Evolutionary conservation across 129 eudicot species (phyloP), one percentile per base, ranked within the genome.

Genomic region (Oenanthe sinensis): DNA sequence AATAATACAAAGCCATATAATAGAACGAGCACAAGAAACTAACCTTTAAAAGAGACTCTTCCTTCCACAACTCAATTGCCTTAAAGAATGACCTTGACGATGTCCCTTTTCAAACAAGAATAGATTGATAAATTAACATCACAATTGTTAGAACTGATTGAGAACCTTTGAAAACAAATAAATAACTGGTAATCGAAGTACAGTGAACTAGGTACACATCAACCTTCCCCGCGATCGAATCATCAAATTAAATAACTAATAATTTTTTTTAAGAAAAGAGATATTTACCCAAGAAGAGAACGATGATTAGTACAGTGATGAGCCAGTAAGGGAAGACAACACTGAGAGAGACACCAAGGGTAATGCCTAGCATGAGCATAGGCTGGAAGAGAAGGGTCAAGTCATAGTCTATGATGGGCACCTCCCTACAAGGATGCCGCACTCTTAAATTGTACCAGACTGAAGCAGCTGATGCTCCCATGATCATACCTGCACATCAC

Each of bases 311-410:
- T 65, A 96, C 75, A 50, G 97, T 92, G 82, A 96, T 96, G 44
- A 92, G 95, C 99, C 99, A 96, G 75, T 88, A 92, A 28, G 99
- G 99, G 77, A 92, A 96, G 71, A 92, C 92, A 72, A 96, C 97
- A 77, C 96, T 92, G 37, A 96, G 84, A 84, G 99, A 77, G 13
- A 96, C 99, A 47, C 99, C 99, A 79, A 96, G 37, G 26, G 99
- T 96, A 85, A 96, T 96, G 46, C 99, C 99, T 54, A 96, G 89
- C 97, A 96, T 92, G 70, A 96, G 92, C 99, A 96, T 96, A 67
- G 99, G 99, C 86, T 96, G 99, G 81, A 96, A 96, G 44, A 96
- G 36, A 26, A 92, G 89, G 42, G 97, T 95, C 87, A 96, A 82
- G 86, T 96, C 99, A 83, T 96, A 96, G 83, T 96, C 99, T 50